phyloP scores from a whole-genome alignment of 106 monocot species.

The Dendrobium huoshanense region DNA sequence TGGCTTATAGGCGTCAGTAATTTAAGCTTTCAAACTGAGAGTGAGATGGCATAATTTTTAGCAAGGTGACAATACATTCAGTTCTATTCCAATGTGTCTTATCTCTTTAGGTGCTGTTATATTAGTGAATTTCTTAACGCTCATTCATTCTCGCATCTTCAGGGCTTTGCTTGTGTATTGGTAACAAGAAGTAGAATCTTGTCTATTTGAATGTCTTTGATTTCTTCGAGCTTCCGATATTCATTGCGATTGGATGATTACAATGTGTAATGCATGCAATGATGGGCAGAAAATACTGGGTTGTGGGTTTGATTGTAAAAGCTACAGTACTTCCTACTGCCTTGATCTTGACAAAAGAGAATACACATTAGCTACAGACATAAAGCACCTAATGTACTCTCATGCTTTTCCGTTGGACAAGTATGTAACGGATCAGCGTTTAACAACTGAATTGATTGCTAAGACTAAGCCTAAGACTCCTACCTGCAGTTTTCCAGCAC shows the following conservation, averaged over 20 bases:
- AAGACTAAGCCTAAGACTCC: not conserved
- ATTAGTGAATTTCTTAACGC: not conserved
- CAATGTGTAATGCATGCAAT: slow-evolving; percentile 23
- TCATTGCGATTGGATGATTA: slow-evolving; percentile 14
- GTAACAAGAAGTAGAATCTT: slow-evolving; percentile 7
- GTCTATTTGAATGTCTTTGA: slow-evolving; percentile 6
- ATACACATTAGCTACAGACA: not conserved
- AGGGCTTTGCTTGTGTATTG: slow-evolving; percentile 12
- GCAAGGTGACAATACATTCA: not conserved
- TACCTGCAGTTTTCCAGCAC: slow-evolving; percentile 4
- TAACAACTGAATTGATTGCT: not conserved
- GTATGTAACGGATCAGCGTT: not conserved
- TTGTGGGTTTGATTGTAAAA: slow-evolving; percentile 1
- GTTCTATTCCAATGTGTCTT: not conserved
- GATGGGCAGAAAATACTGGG: slow-evolving; percentile 4
- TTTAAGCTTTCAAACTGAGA: not conserved
- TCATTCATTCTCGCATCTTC: not conserved
- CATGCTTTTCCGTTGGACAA: not conserved
- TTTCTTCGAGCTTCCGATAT: slow-evolving; percentile 9
- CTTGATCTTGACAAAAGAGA: slow-evolving; percentile 17
- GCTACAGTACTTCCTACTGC: slow-evolving; percentile 7
- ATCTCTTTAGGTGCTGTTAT: not conserved
- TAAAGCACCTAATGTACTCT: not conserved
- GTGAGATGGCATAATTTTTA: not conserved
- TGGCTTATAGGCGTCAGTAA: not conserved